Base-by-base conservation (phyloP, 139 green algal species). In the Tetradesmus obliquus region DNA sequence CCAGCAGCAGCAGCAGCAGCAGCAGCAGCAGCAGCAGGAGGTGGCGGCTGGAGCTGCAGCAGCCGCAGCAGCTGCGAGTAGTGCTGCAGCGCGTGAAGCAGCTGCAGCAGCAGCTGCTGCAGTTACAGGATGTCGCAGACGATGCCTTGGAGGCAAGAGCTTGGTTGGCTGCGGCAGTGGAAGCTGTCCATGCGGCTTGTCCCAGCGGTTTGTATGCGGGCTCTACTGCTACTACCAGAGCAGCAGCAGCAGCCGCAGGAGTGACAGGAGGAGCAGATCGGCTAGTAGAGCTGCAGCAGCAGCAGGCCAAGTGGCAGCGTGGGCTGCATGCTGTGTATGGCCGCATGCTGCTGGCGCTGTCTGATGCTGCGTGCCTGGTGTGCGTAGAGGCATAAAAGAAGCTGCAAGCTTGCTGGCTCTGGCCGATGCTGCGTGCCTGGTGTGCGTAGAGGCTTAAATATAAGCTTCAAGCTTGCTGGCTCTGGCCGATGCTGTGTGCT, bases 101-200 rank as follows among this genome's bases (percentile, higher is more conserved):
- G 86, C 86, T 90, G 53, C 86, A 90, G 51, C 86, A 90, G 86
- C 86, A 90, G 22, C 51, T 90, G 51, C n/a, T 90, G 86, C 8
- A 20, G 53, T 5, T 90, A 20, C 69, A 72, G 76, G 86, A 83
- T 54, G 32, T 55, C 22, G 86, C 71, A 7, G 86, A 90, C 12
- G 19, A 74, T 32, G 53, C 10, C 2, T 12, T 55, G 19, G 53
- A 53, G 17, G 2, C 12, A 20, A 53, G 55, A 13, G n/a, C 58
- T 22, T 9, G 6, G 1, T 17, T 72, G 19, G 20, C 32, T 51
- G 53, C 86, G 72, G 71, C 71, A 57, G 71, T n/a, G 69, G 71
- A 17, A 45, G 32, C 22, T 12, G 58, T 45, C 32, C 32, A 45
- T 45, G 32, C 32, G 32, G 32, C 32, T 0, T 45, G 32, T 45